These are phyloP conservation scores for Coemansia sp. DNA, from an alignment of 192 early-diverging fungal genomes.

Conservation along the genomic window DNA sequence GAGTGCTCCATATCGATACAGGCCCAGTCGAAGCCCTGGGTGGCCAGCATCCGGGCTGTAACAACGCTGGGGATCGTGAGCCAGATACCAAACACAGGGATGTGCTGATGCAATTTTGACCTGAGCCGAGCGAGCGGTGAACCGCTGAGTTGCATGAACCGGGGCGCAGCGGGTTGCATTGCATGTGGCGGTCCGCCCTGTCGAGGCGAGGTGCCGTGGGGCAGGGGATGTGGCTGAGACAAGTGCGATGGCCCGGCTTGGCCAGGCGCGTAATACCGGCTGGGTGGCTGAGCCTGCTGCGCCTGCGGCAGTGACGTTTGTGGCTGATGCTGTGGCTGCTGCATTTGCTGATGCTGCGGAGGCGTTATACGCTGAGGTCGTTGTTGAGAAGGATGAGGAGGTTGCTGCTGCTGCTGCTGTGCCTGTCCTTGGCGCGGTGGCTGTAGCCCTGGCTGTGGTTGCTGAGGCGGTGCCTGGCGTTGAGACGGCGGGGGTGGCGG, in stretches of 20 bases:
- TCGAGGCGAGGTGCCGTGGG: conserved; percentile 13
- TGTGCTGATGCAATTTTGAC: conserved; percentile 29
- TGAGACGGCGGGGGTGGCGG: background rate
- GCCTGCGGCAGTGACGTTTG: background rate
- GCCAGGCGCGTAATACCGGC: conserved; percentile 30
- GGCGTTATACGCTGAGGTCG: conserved; percentile 6
- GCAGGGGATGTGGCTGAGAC: background rate
- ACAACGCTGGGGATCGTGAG: conserved; percentile 48
- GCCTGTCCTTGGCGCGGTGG: conserved; percentile 9
- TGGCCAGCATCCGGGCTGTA: conserved; percentile 45
- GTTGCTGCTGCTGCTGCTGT: conserved; percentile 6
- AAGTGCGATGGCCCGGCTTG: conserved; percentile 7
- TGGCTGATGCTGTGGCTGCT: conserved; percentile 1
- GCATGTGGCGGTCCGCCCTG: conserved; percentile 9
- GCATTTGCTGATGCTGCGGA: conserved; percentile 7
- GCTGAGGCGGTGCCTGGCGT: background rate
- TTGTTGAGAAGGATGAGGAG: background rate
- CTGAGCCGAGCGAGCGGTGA: conserved; percentile 29
- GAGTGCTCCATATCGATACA: conserved; percentile 56
- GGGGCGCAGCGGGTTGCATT: conserved; percentile 4
- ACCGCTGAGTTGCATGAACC: background rate
- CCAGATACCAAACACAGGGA: conserved; percentile 50
- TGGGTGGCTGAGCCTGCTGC: conserved; percentile 21
- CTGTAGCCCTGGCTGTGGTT: background rate
- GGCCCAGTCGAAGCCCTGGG: conserved; percentile 54